phyloP scores from a whole-genome alignment of 257 asterid genomes.

The Apocynum venetum region DNA sequence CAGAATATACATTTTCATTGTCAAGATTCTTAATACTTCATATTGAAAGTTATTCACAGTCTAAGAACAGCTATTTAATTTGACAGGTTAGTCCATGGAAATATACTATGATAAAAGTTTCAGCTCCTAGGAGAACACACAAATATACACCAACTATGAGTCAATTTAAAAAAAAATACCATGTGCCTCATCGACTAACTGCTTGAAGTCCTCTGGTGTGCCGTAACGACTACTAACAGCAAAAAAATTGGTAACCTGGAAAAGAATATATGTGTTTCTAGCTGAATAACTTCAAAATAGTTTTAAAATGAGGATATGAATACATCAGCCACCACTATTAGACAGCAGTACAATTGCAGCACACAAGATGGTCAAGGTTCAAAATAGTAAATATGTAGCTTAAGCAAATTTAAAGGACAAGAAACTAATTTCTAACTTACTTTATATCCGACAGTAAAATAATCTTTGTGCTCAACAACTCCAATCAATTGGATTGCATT shows the following conservation, averaged over 20 bases:
- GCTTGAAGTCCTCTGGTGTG: constrained; percentile 95
- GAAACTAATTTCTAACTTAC: constrained; percentile 43
- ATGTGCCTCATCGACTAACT: constrained; percentile 95
- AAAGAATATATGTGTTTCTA: constrained; percentile 12
- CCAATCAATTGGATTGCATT: constrained; percentile 90
- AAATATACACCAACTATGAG: constrained; percentile 2
- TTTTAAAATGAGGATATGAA: not conserved
- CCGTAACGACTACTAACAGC: constrained; percentile 98
- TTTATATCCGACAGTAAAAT: constrained; percentile 80
- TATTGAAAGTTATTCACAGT: not conserved
- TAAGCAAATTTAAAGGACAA: not conserved
- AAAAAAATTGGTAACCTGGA: constrained; percentile 83
- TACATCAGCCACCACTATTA: not conserved
- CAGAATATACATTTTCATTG: not conserved
- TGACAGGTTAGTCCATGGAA: not conserved
- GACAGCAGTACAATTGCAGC: not conserved
- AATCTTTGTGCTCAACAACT: constrained; percentile 91
- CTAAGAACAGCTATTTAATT: not conserved
- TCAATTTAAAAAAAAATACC: constrained; percentile 37
- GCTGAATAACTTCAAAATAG: not conserved
- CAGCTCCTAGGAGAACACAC: constrained; percentile 1
- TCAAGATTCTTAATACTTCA: not conserved
- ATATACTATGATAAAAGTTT: not conserved
- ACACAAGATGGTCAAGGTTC: not conserved
- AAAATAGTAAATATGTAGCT: not conserved